Base-by-base conservation (phyloP, 2,329 filamentous ascomycete species). In the Sporothrix dimorphospora region DNA sequence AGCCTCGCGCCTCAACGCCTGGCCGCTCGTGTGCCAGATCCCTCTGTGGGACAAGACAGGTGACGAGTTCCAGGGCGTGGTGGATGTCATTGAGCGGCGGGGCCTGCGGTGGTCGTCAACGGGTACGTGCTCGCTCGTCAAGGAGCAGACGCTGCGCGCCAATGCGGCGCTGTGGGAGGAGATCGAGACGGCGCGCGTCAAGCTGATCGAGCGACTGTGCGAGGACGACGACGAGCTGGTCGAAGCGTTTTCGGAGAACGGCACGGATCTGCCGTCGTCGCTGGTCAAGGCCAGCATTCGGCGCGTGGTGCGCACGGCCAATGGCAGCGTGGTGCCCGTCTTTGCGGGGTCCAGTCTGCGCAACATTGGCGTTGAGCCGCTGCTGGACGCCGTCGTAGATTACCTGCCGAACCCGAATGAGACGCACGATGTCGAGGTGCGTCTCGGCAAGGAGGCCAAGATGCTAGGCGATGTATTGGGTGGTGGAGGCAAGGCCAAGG, bases 301-400 rank as follows among this genome's bases (percentile, higher is more conserved):
- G 45, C 87, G 90, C 61, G 90, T 90, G 51, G 88, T 97, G 6
- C 84, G 90, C 6, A 84, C 85, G 63, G 88, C 90, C 0, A 87
- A 91, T 11, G 94, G 93, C 68, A 84, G 83, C n/a, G 84, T 97
- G 21, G 92, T 96, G 57, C 95, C 95, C 0, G 87, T 98, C 0
- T 97, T 97, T 81, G 93, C 93, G 0, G 95, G 95, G 2, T 94
- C 95, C 5, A 98, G 94, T 80, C 94, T 98, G 81, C 90, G 92
- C 55, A 97, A 98, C 75, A 93, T 98, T 74, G 96, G 96, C 8
- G 94, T 98, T 4, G 94, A 98, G 79, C 94, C 94, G 38, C 85
- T 99, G 27, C 87, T 98, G 70, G 94, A 98, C 79, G 93, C 93
- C 49, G 90, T 98, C 14, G 89, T 94, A 9, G 93, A 98, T 78